Evolutionary conservation across 352 stramenopile genomes (phyloP).

Genomic region (Halophytophthora polymorphica): DNA sequence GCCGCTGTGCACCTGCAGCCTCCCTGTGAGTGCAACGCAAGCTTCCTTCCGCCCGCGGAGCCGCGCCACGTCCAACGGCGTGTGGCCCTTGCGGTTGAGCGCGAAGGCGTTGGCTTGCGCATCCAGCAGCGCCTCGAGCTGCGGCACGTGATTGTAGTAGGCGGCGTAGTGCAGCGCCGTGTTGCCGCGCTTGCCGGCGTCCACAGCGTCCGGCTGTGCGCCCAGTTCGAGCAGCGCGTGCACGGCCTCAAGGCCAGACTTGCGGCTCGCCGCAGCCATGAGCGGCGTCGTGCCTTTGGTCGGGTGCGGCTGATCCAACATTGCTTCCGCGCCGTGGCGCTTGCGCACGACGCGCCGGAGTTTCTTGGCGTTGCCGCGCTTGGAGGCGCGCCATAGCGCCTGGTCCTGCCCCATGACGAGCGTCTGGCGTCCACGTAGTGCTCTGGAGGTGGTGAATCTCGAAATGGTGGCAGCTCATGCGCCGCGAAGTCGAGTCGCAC

Average conservation of each 20-base stretch:
- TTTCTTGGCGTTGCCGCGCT: conserved; percentile 28
- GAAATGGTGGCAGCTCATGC: no score
- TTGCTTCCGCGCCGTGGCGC: conserved; percentile 12
- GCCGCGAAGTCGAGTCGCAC: no score
- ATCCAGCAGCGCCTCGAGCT: conserved; percentile 55
- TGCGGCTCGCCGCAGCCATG: conserved; percentile 64
- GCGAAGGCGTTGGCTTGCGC: conserved; percentile 41
- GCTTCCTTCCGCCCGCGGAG: conserved; percentile 42
- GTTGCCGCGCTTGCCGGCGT: conserved; percentile 37
- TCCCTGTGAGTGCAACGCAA: conserved; percentile 39
- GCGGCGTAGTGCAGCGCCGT: conserved; percentile 73
- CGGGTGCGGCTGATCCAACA: conserved; percentile 45
- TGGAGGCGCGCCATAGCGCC: conserved; percentile 27
- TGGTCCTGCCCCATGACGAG: conserved; percentile 7
- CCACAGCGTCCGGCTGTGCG: conserved; percentile 35
- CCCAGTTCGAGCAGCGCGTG: conserved; percentile 57
- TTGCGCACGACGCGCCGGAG: conserved; percentile 23
- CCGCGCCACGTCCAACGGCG: conserved; percentile 56
- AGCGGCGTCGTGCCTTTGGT: conserved; percentile 56
- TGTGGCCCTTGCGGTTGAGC: conserved; percentile 56
- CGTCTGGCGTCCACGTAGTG: no score
- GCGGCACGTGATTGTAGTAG: conserved; percentile 41
- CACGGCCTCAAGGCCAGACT: conserved; percentile 41
- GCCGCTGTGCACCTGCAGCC: conserved; percentile 46
- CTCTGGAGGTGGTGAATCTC: no score